Base-by-base conservation (phyloP, 1,284 basidiomycete species). In the Exsudoporus floridanus region DNA sequence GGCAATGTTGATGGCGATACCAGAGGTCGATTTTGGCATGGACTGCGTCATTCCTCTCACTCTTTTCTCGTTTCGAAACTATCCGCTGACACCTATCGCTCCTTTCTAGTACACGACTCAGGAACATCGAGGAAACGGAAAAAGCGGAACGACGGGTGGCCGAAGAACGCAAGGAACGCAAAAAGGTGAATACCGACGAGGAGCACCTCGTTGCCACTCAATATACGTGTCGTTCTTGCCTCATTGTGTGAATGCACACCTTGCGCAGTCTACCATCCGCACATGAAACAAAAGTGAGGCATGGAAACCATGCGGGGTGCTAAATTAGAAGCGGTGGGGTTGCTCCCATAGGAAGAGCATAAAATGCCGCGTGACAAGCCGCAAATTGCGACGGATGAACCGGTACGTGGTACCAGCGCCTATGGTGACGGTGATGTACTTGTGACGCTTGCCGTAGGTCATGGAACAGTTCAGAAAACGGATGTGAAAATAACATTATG, bases 21-120 rank as follows among this genome's bases (percentile, higher is more conserved):
- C 95, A 0, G 96, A 98, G 67, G 92, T 98, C 5, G 96, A 99
- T 70, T 77, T 99, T 7, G 96, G 96, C 50, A 98, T 98, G 87
- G 94, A 98, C 94, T 96, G 64, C 63, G 90, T 83, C 34, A 1
- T 33, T 14, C 16, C 3, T 10, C 12, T 6, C 2, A 14, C 0
- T 3, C 16, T 3, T 8, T 19, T 3, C 12, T 23, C 10, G 10
- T 46, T 50, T 41, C n/a, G 36, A 46, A 31, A 27, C n/a, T 14
- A 18, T 23, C 23, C 13, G 31, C 16, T 43, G 23, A 21, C 25
- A 7, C 16, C n/a, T n/a, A n/a, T 44, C 21, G 8, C 30, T 10
- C 12, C 13, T n/a, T 5, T 2, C 30, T 31, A 97, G 94, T 58
- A 80, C 88, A 14, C 87, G 95, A 19, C 74, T 99, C 53, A 88